Base-by-base conservation (phyloP, 2,329 filamentous ascomycete species). In the Ophiostoma himal-ulmi region DNA sequence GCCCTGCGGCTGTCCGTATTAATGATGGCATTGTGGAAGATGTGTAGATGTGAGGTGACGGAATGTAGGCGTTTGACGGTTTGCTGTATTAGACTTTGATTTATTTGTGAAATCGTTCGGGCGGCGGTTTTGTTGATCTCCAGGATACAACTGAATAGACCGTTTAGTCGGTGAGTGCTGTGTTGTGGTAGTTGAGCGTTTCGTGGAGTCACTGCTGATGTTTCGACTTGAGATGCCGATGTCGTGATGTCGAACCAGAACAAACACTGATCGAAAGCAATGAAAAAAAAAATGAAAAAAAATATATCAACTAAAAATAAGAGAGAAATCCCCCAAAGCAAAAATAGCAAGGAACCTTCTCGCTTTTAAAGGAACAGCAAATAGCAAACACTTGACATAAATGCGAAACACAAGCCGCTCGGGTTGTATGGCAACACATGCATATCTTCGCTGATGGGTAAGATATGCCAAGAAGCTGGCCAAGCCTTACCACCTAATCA, bases 381-480 rank as follows among this genome's bases (percentile, higher is more conserved):
- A 52, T 22, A 66, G 41, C n/a, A 44, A 52, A 70, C 68, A 60
- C 36, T 26, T 36, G 39, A 36, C 30, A 22, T 14, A n/a, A 37
- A 34, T 44, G 37, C 39, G 57, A 65, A 57, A 37, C 41, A 34
- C 52, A 34, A 30, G 37, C 26, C 39, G 39, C 34, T 20, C 44
- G 34, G 30, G 66, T 41, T 44, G 37, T 44, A 67, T 67, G 65
- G 65, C 65, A 22, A 44, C 37, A 60, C 70, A 69, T 65, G 39
- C 65, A 67, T 69, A 48, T 65, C 64, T 41, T 41, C 36, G 41
- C 41, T 30, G 60, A 62, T 54, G 44, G 44, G 41, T 34, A 37
- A 67, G 70, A 68, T 67, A 71, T 69, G 70, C 70, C 70, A 71
- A 71, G 70, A 69, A 22, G 22, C n/a, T 30, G 36, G 64, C 62